phyloP scores from a whole-genome alignment of 805 yeast genomes.

The Zygosaccharomyces bisporus region DNA sequence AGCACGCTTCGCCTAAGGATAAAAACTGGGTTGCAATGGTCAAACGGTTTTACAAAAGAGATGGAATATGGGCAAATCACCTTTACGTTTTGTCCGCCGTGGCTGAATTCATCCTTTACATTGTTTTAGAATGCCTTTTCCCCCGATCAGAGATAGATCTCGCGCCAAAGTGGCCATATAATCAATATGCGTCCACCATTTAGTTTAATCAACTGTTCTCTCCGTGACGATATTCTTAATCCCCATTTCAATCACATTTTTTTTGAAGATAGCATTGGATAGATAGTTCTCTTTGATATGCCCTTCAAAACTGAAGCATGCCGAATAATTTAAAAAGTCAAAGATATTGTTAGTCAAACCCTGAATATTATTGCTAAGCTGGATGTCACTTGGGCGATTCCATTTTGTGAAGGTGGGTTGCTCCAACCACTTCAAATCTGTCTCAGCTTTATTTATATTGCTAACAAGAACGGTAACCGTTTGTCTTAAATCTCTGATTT shows the following conservation, averaged over 20 bases:
- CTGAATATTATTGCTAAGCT: slow-evolving; percentile 1
- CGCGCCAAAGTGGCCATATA: slow-evolving; percentile 73
- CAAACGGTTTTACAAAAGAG: slow-evolving; percentile 51
- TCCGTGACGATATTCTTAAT: background rate
- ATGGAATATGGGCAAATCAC: slow-evolving; percentile 78
- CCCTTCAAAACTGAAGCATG: background rate
- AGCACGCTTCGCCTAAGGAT: slow-evolving; percentile 39
- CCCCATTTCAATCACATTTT: background rate
- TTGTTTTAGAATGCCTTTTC: slow-evolving; percentile 61
- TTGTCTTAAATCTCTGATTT: slow-evolving; percentile 42
- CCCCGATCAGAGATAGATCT: slow-evolving; percentile 70
- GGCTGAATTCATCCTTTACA: slow-evolving; percentile 66
- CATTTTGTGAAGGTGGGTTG: too few species aligned
- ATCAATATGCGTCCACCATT: slow-evolving; percentile 4
- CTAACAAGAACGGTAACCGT: slow-evolving; percentile 24
- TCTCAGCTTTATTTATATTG: background rate
- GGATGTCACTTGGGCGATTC: background rate
- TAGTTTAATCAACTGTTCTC: background rate
- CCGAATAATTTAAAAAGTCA: slow-evolving; percentile 4
- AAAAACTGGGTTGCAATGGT: slow-evolving; percentile 58
- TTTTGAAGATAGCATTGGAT: slow-evolving; percentile 7
- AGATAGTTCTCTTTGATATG: slow-evolving; percentile 2
- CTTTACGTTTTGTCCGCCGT: slow-evolving; percentile 75
- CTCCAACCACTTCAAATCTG: slow-evolving; percentile 8
- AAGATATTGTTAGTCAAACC: slow-evolving; percentile 1